phyloP scores from a whole-genome alignment of 495 filamentous ascomycete species.

The Pseudomonodictys pantanalensis region DNA sequence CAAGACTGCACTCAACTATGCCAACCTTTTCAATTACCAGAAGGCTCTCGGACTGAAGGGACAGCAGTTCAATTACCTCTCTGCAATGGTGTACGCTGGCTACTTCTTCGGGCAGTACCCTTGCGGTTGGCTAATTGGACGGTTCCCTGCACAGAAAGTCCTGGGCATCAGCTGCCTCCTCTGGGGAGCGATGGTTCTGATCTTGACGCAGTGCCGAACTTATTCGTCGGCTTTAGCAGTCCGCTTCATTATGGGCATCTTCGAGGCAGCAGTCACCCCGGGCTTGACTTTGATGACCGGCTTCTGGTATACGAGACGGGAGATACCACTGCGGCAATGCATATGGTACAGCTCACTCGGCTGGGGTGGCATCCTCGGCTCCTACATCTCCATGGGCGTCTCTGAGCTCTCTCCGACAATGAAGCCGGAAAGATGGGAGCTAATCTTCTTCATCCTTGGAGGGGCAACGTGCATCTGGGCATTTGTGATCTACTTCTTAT shows the following conservation, averaged over 20 bases:
- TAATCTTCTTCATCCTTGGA: conserved; percentile 28
- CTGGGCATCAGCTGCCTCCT: background rate
- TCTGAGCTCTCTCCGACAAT: background rate
- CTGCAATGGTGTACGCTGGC: conserved; percentile 1
- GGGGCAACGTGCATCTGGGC: background rate
- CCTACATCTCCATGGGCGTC: conserved; percentile 8
- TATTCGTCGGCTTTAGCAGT: background rate
- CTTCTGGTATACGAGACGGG: conserved; percentile 4
- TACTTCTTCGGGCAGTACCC: conserved; percentile 9
- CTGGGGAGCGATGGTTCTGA: background rate
- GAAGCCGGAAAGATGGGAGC: conserved; percentile 29
- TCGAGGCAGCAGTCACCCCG: conserved; percentile 7
- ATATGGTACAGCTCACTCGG: conserved; percentile 4
- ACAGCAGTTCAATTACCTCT: conserved; percentile 1
- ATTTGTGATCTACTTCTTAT: background rate
- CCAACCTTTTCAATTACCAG: conserved; percentile 3
- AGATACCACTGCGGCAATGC: background rate
- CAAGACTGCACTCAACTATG: conserved; percentile 3
- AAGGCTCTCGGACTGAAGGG: conserved; percentile 1
- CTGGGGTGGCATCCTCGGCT: conserved; percentile 5
- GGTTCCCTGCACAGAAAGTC: background rate
- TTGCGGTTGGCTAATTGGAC: conserved; percentile 1
- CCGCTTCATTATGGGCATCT: conserved; percentile 5
- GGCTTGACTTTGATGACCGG: conserved; percentile 4
- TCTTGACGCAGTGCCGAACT: background rate